Evolutionary conservation across 441 rosid species (phyloP), one percentile per base, ranked within the genome.

Genomic region (Brassica balearica): DNA sequence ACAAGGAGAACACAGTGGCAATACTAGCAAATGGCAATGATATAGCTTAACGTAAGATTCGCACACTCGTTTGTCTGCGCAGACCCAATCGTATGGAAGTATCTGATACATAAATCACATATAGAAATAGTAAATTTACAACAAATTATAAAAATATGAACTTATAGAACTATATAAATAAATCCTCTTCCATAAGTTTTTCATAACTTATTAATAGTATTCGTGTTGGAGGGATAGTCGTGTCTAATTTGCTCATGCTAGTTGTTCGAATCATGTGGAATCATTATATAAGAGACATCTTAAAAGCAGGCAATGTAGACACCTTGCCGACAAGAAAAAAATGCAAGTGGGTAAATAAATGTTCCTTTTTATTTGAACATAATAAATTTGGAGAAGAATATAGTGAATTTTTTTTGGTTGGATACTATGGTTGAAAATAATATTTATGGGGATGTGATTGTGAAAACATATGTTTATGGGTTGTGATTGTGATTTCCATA

Each of bases 301-400:
- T 65, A 32, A 73, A 72, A 68, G 69, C 20, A 78, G 62, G 53
- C 73, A 68, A 73, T 56, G 69, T 64, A 60, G 27, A 79, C 65
- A 72, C 82, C 82, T 61, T 68, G 74, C 74, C 82, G 74, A 79
- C 78, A 79, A 36, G 59, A 65, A 46, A 34, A 34, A 68, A 32
- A 68, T 73, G 63, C 69, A 68, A 73, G 74, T 72, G 74, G 73
- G 12, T 32, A 60, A 48, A 51, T 48, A 46, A 56, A 63, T 69
- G 32, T 76, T 51, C 5, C 17, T 14, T 48, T n/a, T n/a, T 14
- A 0, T 27, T 10, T 72, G 41, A 51, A 10, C 6, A 41, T 25
- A 71, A 77, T 71, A 23, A n/a, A 2, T 53, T 56, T 25, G 48
- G 53, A 4, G 17, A 48, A 48, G 62, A 56, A n/a, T 4, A 56